Percentiles rank a stretch among this genome's conserved stretches.
Evolutionary conservation across 805 yeast species (phyloP).

Genomic region (Wickerhamomyces mucosus): DNA sequence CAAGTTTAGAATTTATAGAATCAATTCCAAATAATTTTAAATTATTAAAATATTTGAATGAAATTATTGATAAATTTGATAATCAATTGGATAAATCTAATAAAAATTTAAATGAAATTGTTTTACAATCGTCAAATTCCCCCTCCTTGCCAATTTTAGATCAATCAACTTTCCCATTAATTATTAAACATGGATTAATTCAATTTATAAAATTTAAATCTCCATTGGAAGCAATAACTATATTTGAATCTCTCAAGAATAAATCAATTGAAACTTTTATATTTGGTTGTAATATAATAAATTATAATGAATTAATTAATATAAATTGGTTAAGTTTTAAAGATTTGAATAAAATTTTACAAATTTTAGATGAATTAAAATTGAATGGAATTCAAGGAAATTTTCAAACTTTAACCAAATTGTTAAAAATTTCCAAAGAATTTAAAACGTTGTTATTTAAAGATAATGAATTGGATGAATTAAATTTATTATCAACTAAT

Average conservation of each 20-base stretch:
- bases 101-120: background rate
- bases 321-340: constrained; percentile 26
- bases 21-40: background rate
- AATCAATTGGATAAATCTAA: background rate
- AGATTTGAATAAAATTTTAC: constrained; percentile 23
- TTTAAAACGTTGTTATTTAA: background rate
- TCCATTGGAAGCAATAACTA: constrained; percentile 18
- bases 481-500: background rate
- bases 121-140: background rate
- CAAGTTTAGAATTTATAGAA: background rate
- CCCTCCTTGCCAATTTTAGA: background rate
- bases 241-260: constrained; percentile 24
- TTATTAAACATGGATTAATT: background rate
- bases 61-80: background rate
- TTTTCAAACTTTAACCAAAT: constrained; percentile 15
- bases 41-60: background rate
- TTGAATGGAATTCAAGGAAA: constrained; percentile 27
- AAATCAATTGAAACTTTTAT: constrained; percentile 22
- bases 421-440: constrained; percentile 1
- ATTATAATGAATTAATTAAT: constrained; percentile 25
- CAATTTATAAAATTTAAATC: constrained; percentile 1
- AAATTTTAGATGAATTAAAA: constrained; percentile 24
- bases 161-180: constrained; percentile 3
- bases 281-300: constrained; percentile 25
- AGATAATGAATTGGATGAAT: too few species aligned